Evolutionary conservation across 441 rosid species (phyloP).

Genomic region (Arabidopsis hybrid): DNA sequence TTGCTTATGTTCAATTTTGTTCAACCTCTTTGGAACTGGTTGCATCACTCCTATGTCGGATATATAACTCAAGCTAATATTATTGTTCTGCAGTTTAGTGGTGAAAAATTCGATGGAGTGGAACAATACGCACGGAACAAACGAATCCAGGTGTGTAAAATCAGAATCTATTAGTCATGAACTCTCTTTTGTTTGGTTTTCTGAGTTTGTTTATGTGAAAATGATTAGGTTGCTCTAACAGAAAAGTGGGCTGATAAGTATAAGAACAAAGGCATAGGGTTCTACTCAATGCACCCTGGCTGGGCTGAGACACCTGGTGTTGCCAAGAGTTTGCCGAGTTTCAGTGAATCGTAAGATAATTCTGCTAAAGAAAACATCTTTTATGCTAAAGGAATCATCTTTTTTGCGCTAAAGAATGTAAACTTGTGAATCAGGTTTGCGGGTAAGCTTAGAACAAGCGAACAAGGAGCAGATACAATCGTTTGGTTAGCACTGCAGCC

Average conservation of each 20-base stretch:
- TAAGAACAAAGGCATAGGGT: conserved; percentile 74
- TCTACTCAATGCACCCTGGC: conserved; percentile 95
- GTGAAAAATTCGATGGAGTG: conserved; percentile 61
- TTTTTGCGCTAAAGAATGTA: conserved; percentile 15
- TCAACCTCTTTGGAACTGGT: background rate
- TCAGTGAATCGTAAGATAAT: conserved; percentile 57
- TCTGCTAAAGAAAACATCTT: background rate
- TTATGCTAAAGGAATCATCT: background rate
- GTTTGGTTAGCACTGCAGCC: conserved; percentile 87
- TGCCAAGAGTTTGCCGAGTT: conserved; percentile 71
- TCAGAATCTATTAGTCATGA: background rate
- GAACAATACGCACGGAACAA: conserved; percentile 85
- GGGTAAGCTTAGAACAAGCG: conserved; percentile 81
- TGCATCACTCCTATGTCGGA: background rate
- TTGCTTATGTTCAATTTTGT: background rate
- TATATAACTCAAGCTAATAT: background rate
- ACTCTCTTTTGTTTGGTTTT: background rate
- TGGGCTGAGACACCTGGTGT: conserved; percentile 95
- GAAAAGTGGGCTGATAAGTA: conserved; percentile 79
- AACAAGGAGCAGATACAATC: conserved; percentile 87
- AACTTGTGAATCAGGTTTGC: conserved; percentile 55
- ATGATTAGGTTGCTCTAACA: conserved; percentile 71
- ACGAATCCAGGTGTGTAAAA: conserved; percentile 71
- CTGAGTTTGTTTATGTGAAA: background rate
- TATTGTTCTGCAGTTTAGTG: conserved; percentile 55